phyloP scores from a whole-genome alignment of 148 eudicot genomes.

The Salicornia ramosissima region DNA sequence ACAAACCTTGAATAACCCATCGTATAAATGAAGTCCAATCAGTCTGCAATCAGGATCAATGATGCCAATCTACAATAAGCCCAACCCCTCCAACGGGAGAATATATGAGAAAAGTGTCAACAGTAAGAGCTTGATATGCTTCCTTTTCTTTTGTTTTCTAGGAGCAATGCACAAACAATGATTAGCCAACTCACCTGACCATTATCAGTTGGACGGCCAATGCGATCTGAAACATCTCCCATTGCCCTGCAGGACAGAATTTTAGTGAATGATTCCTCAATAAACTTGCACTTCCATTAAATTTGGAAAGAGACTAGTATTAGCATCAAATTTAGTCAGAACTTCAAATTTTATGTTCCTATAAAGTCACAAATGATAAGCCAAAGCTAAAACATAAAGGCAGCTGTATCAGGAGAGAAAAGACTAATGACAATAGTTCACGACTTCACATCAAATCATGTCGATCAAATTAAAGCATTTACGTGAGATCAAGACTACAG shows the following conservation, averaged over 20 bases:
- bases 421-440: too few species aligned
- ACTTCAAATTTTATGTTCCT: background rate
- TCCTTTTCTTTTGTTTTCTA: background rate
- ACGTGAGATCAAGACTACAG: too few species aligned
- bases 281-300: background rate
- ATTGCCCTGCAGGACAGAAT: constrained; percentile 60
- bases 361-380: background rate
- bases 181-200: constrained; percentile 57
- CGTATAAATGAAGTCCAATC: constrained; percentile 94
- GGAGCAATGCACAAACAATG: background rate
- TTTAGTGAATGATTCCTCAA: background rate
- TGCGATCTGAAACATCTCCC: constrained; percentile 99
- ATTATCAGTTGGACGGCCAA: constrained; percentile 94
- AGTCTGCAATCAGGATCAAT: constrained; percentile 99
- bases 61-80: constrained; percentile 66
- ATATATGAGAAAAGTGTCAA: background rate
- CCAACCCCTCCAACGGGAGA: constrained; percentile 12
- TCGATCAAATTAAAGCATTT: too few species aligned
- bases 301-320: background rate
- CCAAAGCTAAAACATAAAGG: background rate
- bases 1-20: constrained; percentile 86
- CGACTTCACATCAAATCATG: too few species aligned
- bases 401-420: background rate
- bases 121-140: background rate
- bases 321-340: background rate